Evolutionary conservation across 2,329 filamentous ascomycete species (phyloP), one percentile per base, ranked within the genome.

Genomic region (Mycosphaerella sp.): DNA sequence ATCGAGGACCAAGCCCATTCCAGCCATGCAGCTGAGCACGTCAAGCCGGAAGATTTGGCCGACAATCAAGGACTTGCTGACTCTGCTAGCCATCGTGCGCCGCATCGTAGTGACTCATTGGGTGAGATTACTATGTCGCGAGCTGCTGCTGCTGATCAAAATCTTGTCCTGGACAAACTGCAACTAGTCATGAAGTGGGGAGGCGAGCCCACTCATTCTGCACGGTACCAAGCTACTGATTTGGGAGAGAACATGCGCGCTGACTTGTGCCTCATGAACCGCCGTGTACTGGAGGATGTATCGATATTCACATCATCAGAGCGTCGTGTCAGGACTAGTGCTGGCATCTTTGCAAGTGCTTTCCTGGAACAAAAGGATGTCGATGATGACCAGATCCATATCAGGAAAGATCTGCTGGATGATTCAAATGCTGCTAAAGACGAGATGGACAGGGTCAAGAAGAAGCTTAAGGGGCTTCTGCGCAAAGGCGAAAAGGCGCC

Each of bases 371-470:
- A 88, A 64, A 89, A 94, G 67, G 87, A 96, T 49, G 76, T 96
- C 13, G 81, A 86, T 0, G 81, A 88, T 18, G 87, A 95, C 62
- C 89, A 88, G 58, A 95, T 98, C 57, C 86, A 83, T 30, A 85
- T 97, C 50, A 84, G 93, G 47, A 98, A 98, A 67, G 90, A 97
- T 70, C 78, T 98, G 6, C 75, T 98, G 2, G 93, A 98, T 67
- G 93, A 98, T 67, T 97, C 90, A 0, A 98, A 98, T 68, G 93
- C 93, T 3, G 93, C 93, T 52, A 98, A 98, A 69, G 93, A 98
- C 67, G 89, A 95, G 65, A 98, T 96, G 87, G 94, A 98, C 72
- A 96, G 95, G 71, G 93, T 98, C 50, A 98, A 98, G 78, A 98
- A 98, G 80, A 96, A 95, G 81, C 79, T 98, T 25, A 98, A 98